phyloP scores from a whole-genome alignment of 2,329 filamentous ascomycete species.

The Diaporthe sp. region DNA sequence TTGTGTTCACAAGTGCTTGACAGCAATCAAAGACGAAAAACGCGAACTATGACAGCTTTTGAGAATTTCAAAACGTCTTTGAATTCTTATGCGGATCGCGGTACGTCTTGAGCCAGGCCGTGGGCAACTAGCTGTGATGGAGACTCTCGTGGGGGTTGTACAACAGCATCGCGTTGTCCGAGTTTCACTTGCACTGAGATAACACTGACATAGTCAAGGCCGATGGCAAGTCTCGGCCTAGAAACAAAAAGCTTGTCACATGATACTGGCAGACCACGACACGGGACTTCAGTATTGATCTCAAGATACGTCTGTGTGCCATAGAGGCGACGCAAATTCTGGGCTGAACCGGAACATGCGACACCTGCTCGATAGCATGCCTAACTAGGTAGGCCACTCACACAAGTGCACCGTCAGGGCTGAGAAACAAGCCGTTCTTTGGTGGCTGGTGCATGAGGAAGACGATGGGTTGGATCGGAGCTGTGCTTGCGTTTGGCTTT shows the following conservation, averaged over 20 bases:
- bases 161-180: not conserved
- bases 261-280: not conserved
- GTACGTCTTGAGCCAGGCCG: not conserved
- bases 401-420: not conserved
- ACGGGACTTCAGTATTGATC: not conserved
- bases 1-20: not conserved
- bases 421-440: not conserved
- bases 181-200: not conserved
- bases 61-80: not conserved
- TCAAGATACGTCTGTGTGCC: not conserved
- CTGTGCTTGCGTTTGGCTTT: not conserved
- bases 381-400: too few species aligned
- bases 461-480: not conserved
- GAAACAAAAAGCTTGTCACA: not conserved
- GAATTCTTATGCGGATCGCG: not conserved
- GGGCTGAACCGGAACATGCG: not conserved
- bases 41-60: accelerated
- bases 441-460: not conserved
- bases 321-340: not conserved
- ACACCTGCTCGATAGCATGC: not conserved
- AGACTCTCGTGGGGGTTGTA: conserved; percentile 5
- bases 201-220: not conserved
- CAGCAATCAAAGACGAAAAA: not conserved
- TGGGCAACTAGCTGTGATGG: not conserved
- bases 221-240: not conserved